phyloP scores from a whole-genome alignment of 345 rosid genomes.

The Dipteronia dyeriana region DNA sequence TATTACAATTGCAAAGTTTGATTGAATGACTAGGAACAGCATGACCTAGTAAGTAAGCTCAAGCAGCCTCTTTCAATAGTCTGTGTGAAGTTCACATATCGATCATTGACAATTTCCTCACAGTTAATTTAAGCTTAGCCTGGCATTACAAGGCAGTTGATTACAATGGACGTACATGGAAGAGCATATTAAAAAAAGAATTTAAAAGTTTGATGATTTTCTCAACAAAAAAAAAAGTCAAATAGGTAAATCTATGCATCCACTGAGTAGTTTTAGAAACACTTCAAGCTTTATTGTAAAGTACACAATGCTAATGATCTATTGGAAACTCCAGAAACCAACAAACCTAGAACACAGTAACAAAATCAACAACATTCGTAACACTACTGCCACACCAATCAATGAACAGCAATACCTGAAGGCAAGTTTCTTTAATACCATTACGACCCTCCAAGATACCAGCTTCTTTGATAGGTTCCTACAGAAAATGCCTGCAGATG shows the following conservation, averaged over 20 bases:
- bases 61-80: not conserved
- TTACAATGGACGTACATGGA: not conserved
- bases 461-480: conserved; percentile 99
- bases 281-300: not conserved
- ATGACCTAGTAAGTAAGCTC: not conserved
- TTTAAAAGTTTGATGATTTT: conserved; percentile 7
- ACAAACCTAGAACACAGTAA: not conserved
- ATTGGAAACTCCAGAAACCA: not conserved
- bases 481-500: conserved; percentile 25
- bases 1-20: not conserved
- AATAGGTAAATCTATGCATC: not conserved
- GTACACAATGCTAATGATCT: not conserved
- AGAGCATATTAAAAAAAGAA: not conserved
- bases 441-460: conserved; percentile 99
- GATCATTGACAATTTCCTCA: not conserved
- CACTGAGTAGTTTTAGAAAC: not conserved
- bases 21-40: not conserved
- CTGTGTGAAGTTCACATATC: not conserved
- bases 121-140: not conserved
- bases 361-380: conserved; percentile 10
- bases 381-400: conserved; percentile 19
- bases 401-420: conserved; percentile 62
- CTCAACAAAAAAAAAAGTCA: not conserved
- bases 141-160: conserved; percentile 5
- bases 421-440: conserved; percentile 98